Evolutionary conservation across 2,329 filamentous ascomycete genomes (phyloP).

Genomic region (Hirsutella thompsonii): DNA sequence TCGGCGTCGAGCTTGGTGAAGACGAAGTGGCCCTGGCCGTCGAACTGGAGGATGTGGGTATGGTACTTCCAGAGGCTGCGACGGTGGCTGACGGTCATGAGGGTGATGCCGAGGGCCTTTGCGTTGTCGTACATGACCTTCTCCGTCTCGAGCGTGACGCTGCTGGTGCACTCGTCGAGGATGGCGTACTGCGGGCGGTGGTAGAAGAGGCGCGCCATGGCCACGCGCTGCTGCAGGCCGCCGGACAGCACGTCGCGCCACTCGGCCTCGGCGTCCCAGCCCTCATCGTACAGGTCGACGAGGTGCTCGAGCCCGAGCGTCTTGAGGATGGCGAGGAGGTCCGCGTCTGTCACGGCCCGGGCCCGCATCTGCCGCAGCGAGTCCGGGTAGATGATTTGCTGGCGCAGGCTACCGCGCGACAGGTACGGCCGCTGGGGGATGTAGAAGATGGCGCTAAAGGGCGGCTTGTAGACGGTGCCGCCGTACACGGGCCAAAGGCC

Average conservation of each 20-base stretch:
- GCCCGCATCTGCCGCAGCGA: slow-evolving; percentile 74
- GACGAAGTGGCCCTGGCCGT: slow-evolving; percentile 82
- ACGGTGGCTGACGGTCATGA: slow-evolving; percentile 93
- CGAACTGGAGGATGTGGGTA: slow-evolving; percentile 86
- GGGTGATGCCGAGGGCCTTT: slow-evolving; percentile 78
- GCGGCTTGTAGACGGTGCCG: slow-evolving; percentile 81
- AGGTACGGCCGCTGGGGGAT: slow-evolving; percentile 94
- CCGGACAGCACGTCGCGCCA: slow-evolving; percentile 92
- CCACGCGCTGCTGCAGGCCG: slow-evolving; percentile 87
- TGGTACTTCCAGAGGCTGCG: slow-evolving; percentile 95
- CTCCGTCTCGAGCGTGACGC: slow-evolving; percentile 89
- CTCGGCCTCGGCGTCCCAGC: slow-evolving; percentile 90
- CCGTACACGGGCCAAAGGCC: slow-evolving; percentile 97
- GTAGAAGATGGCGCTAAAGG: slow-evolving; percentile 92
- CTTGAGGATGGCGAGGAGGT: slow-evolving; percentile 64
- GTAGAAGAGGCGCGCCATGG: slow-evolving; percentile 93
- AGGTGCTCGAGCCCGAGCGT: slow-evolving; percentile 75
- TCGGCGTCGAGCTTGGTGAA: slow-evolving; percentile 89
- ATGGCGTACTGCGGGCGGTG: slow-evolving; percentile 89
- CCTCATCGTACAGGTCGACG: slow-evolving; percentile 59
- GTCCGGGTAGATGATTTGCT: slow-evolving; percentile 96
- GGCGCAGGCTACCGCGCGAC: slow-evolving; percentile 78
- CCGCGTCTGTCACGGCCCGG: slow-evolving; percentile 69
- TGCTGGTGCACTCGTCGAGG: slow-evolving; percentile 90
- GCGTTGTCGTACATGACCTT: slow-evolving; percentile 95